Conservation (phyloP, 768 basidiomycete species). For the Leccinum variicolor region DNA sequence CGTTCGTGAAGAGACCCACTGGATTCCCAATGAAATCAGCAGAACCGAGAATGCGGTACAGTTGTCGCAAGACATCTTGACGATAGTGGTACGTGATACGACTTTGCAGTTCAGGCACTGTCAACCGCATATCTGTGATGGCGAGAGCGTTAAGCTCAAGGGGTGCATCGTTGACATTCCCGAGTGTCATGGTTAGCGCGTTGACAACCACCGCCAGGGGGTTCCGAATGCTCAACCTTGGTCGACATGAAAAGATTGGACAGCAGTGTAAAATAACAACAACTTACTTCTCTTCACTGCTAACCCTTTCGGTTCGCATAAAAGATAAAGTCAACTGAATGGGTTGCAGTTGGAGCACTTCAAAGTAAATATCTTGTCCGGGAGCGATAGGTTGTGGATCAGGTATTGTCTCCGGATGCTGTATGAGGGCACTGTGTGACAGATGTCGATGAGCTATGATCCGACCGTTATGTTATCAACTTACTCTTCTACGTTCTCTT, state of each 20-base stretch:
- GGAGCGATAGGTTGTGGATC: constrained; percentile 65
- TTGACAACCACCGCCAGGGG: constrained; percentile 92
- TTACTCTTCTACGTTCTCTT: constrained; percentile 72
- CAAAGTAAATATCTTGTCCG: constrained; percentile 90
- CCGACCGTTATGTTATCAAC: constrained; percentile 20
- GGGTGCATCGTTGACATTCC: constrained; percentile 95
- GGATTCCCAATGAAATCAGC: constrained; percentile 97
- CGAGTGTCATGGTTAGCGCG: constrained; percentile 93
- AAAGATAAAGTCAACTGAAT: constrained; percentile 91
- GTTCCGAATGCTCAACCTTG: constrained; percentile 75
- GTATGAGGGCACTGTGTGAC: constrained; percentile 62
- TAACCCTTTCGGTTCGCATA: constrained; percentile 93
- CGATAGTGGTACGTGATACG: constrained; percentile 91
- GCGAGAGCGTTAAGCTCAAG: constrained; percentile 91
- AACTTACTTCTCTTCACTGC: constrained; percentile 86
- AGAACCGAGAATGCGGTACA: constrained; percentile 96
- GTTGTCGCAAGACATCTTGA: constrained; percentile 88
- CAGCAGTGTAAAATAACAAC: neutral
- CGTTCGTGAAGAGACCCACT: constrained; percentile 96
- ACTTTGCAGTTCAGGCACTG: constrained; percentile 76
- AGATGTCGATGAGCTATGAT: constrained; percentile 2
- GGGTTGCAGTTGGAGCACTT: constrained; percentile 91
- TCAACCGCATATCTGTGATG: constrained; percentile 91
- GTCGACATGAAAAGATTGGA: constrained; percentile 3
- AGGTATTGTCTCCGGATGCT: constrained; percentile 60